Evolutionary conservation across 192 early-diverging fungal genomes (phyloP).

Genomic region (Obelidium mucronatum): DNA sequence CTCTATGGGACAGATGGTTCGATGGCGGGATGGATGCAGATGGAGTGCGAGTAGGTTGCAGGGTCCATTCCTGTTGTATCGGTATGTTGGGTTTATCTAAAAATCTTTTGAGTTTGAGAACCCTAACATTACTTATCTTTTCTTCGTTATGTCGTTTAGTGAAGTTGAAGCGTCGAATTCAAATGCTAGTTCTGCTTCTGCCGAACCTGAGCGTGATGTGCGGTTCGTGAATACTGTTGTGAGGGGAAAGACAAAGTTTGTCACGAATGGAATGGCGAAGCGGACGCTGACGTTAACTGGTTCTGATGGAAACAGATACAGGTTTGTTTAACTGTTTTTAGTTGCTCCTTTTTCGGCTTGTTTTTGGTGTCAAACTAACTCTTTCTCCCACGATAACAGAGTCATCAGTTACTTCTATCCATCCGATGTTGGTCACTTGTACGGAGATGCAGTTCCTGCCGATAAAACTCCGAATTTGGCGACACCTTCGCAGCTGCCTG

Average conservation of each 20-base stretch:
- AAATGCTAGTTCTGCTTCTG: neutral
- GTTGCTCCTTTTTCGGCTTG: neutral
- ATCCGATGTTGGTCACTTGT: neutral
- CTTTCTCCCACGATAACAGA: neutral
- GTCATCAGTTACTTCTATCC: conserved; percentile 5
- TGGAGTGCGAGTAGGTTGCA: neutral
- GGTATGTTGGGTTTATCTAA: conserved; percentile 1
- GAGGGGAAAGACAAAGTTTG: neutral
- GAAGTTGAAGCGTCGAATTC: conserved; percentile 1
- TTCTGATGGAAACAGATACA: conserved; percentile 15
- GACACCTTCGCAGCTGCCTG: neutral
- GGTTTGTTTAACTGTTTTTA: too few relatives aligned
- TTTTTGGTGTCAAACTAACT: neutral
- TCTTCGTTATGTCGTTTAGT: neutral
- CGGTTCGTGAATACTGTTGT: conserved; percentile 1
- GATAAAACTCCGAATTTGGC: neutral
- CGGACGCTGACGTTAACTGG: neutral
- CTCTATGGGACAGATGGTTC: conserved; percentile 7
- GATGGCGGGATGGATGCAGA: conserved; percentile 12
- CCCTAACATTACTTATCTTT: neutral
- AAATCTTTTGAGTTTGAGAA: neutral
- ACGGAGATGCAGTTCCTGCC: neutral
- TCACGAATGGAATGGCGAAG: conserved; percentile 13
- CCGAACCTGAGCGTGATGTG: neutral
- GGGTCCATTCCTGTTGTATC: neutral